Evolutionary conservation across 192 early-diverging fungal species (phyloP).

Genomic region (Coemansia sp.): DNA sequence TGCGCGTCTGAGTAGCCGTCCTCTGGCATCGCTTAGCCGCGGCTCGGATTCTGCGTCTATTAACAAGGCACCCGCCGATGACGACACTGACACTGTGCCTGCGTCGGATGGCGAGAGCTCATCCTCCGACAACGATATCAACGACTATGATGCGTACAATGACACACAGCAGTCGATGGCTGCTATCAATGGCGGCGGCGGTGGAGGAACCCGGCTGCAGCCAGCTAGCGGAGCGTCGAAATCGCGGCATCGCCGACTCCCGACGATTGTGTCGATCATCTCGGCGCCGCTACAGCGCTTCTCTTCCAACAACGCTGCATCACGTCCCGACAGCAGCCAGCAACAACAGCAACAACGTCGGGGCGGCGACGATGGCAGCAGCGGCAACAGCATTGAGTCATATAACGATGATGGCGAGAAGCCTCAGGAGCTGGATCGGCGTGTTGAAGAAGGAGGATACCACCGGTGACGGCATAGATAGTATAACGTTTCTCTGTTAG

Average conservation of each 20-base stretch:
- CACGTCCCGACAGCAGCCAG: neutral
- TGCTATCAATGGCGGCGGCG: neutral
- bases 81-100: neutral
- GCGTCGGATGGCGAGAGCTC: slow-evolving; percentile 15
- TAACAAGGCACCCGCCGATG: neutral
- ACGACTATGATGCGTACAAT: slow-evolving; percentile 2
- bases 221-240: neutral
- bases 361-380: too few species aligned
- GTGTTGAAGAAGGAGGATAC: too few species aligned
- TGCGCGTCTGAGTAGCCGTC: too few species aligned
- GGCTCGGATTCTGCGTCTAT: too few species aligned
- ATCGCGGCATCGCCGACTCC: neutral
- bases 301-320: neutral
- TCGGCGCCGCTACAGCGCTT: neutral
- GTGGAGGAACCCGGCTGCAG: neutral
- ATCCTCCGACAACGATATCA: slow-evolving; percentile 20
- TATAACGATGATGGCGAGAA: too few species aligned
- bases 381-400: too few species aligned
- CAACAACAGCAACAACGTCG: neutral
- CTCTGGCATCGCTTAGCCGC: too few species aligned
- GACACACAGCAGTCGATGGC: neutral
- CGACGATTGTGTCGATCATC: slow-evolving; percentile 6
- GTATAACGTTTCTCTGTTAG: too few species aligned
- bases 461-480: too few species aligned
- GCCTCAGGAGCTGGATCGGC: too few species aligned